These are phyloP conservation scores for Neonectria sp. DNA, from an alignment of 2,329 filamentous ascomycete species.

Conservation along the genomic window DNA sequence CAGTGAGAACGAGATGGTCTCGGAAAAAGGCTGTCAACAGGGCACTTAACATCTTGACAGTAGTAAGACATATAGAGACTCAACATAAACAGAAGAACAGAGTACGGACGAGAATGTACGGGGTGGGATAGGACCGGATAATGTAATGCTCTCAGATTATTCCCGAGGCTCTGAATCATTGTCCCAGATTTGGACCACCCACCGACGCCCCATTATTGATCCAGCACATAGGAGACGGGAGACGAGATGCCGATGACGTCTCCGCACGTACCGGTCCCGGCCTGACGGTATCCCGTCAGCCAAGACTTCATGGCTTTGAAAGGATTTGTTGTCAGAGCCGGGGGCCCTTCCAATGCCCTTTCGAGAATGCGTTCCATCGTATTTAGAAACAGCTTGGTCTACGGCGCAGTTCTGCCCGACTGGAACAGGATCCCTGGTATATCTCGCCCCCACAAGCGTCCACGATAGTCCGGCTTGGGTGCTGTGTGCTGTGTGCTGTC, in stretches of 20 bases:
- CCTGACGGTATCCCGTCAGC: conserved; percentile 27
- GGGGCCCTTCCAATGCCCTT: conserved; percentile 18
- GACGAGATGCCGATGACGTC: conserved; percentile 16
- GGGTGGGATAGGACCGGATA: conserved; percentile 37
- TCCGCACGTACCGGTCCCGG: conserved; percentile 21
- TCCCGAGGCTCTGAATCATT: conserved; percentile 47
- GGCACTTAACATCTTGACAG: conserved; percentile 37
- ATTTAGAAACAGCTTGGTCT: conserved; percentile 31
- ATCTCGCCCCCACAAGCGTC: conserved; percentile 32
- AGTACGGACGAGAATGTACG: conserved; percentile 31
- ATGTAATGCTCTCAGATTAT: conserved; percentile 43
- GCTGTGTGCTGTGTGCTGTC: conserved; percentile 27
- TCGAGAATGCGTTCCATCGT: conserved; percentile 20
- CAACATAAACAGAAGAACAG: conserved; percentile 16
- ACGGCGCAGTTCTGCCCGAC: conserved; percentile 26
- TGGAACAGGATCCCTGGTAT: conserved; percentile 37
- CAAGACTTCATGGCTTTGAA: conserved; percentile 25
- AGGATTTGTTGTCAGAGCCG: conserved; percentile 24
- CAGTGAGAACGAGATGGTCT: conserved; percentile 35
- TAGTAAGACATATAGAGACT: conserved; percentile 18
- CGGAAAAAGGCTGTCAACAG: conserved; percentile 34
- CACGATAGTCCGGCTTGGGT: conserved; percentile 17
- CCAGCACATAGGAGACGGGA: conserved; percentile 15
- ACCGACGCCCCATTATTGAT: conserved; percentile 25
- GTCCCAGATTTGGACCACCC: conserved; percentile 44